Conservation (phyloP, 345 rosid genomes). For the Boechera retrofracta region DNA sequence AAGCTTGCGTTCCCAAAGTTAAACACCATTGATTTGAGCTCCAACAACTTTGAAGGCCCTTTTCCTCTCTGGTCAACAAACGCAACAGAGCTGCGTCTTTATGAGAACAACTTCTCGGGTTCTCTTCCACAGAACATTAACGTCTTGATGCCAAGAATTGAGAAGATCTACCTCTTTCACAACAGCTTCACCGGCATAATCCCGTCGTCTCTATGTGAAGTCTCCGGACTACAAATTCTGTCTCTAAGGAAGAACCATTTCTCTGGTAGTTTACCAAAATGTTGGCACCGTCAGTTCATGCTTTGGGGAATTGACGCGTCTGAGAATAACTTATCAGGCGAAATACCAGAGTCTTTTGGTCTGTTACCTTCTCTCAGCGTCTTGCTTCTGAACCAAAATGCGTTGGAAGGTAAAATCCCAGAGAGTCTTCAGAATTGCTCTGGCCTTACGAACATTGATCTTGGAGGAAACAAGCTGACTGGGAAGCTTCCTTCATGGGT, state of each 20-base stretch:
- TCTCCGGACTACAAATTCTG: conserved; percentile 50
- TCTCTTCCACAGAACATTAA: conserved; percentile 48
- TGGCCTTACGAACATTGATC: conserved; percentile 54
- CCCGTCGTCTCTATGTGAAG: conserved; percentile 52
- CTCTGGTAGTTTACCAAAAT: conserved; percentile 52
- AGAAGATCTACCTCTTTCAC: conserved; percentile 46
- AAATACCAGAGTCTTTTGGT: conserved; percentile 53
- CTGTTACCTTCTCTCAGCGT: conserved; percentile 50
- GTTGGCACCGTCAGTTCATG: conserved; percentile 52
- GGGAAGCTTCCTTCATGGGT: conserved; percentile 56
- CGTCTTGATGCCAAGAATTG: conserved; percentile 53
- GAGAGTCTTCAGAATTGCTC: conserved; percentile 56
- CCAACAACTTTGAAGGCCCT: conserved; percentile 56
- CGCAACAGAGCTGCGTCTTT: conserved; percentile 51
- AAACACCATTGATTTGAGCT: conserved; percentile 50
- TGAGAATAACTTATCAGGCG: conserved; percentile 54
- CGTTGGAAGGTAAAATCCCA: conserved; percentile 56
- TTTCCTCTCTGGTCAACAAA: conserved; percentile 59
- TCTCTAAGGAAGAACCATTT: conserved; percentile 50
- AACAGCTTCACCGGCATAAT: conserved; percentile 52
- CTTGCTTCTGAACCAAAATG: conserved; percentile 54
- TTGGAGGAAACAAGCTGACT: conserved; percentile 54
- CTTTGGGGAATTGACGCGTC: conserved; percentile 55
- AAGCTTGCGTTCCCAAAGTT: conserved; percentile 47
- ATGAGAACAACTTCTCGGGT: conserved; percentile 58